Evolutionary conservation across 495 filamentous ascomycete genomes (phyloP).

Genomic region (Geoglossum glabrum): DNA sequence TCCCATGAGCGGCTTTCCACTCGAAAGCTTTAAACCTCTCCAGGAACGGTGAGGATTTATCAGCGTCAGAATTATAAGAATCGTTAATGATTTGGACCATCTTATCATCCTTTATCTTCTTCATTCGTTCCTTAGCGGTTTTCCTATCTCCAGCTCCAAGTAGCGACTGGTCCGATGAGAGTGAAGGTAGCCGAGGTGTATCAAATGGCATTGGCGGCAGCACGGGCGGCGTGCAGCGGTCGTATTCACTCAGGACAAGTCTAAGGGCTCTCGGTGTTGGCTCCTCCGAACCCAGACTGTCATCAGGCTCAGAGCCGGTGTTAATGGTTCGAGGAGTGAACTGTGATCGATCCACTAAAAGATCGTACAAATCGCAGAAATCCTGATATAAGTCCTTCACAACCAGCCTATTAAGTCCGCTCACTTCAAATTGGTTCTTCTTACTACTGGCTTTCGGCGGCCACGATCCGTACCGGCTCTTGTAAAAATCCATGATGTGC

Average conservation of each 20-base stretch:
- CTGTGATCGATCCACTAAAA: conserved; percentile 57
- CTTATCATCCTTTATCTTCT: conserved; percentile 62
- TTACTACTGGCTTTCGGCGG: conserved; percentile 80
- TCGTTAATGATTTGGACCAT: conserved; percentile 48
- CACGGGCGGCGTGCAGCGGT: conserved; percentile 70
- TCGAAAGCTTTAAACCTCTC: conserved; percentile 71
- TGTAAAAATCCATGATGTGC: conserved; percentile 59
- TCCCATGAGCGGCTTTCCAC: conserved; percentile 48
- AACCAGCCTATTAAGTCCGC: conserved; percentile 66
- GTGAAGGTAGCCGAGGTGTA: conserved; percentile 52
- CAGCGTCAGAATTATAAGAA: conserved; percentile 55
- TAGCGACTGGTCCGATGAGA: conserved; percentile 38
- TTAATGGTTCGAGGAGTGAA: conserved; percentile 28
- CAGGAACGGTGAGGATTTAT: conserved; percentile 45
- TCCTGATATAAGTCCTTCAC: conserved; percentile 71
- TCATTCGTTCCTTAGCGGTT: conserved; percentile 39
- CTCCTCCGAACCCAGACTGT: conserved; percentile 20
- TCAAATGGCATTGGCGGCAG: conserved; percentile 86
- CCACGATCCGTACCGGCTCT: conserved; percentile 73
- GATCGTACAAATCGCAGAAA: conserved; percentile 68
- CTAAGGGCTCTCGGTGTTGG: conserved; percentile 38
- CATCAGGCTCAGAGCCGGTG: conserved; percentile 13
- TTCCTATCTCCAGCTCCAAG: conserved; percentile 44
- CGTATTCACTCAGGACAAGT: conserved; percentile 63
- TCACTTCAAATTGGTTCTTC: conserved; percentile 76